These are phyloP conservation scores for Chrysosporium keratinophilum DNA, from an alignment of 2,329 filamentous ascomycete species.

Conservation along the genomic window DNA sequence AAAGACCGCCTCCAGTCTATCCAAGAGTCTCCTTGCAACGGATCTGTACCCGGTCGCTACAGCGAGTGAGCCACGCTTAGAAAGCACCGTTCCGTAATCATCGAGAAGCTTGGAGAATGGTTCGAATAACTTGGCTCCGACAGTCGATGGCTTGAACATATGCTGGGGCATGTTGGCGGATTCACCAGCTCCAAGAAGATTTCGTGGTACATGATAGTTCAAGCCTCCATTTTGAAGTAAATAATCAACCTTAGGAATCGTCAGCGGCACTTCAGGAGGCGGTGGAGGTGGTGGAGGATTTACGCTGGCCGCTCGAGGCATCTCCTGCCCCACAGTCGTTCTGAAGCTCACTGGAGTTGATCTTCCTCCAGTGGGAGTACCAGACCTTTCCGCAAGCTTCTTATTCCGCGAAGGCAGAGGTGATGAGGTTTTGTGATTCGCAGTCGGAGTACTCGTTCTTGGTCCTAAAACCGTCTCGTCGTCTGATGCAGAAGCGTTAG, in stretches of 20 bases:
- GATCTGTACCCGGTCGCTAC: conserved; percentile 93
- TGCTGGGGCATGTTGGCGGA: conserved; percentile 48
- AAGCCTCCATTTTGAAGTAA: conserved; percentile 81
- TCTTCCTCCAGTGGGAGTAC: neutral
- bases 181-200: conserved; percentile 50
- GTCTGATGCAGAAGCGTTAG: conserved; percentile 26
- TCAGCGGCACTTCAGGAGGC: conserved; percentile 53
- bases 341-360: neutral
- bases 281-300: conserved; percentile 61
- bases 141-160: conserved; percentile 53
- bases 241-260: conserved; percentile 80
- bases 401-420: neutral
- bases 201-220: conserved; percentile 58
- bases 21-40: conserved; percentile 78
- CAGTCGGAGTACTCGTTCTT: conserved; percentile 35
- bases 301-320: conserved; percentile 7
- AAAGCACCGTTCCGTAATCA: conserved; percentile 72
- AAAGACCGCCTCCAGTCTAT: conserved; percentile 88
- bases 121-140: conserved; percentile 65
- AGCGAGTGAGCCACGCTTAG: conserved; percentile 76
- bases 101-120: conserved; percentile 75
- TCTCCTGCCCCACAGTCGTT: neutral
- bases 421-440: conserved; percentile 27
- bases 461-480: conserved; percentile 23
- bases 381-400: neutral